Percentiles rank a stretch among this genome's conserved stretches.
These are phyloP conservation scores for Paraconiothyrium sp. DNA, from an alignment of 2,329 filamentous ascomycete genomes.

Conservation along the genomic window DNA sequence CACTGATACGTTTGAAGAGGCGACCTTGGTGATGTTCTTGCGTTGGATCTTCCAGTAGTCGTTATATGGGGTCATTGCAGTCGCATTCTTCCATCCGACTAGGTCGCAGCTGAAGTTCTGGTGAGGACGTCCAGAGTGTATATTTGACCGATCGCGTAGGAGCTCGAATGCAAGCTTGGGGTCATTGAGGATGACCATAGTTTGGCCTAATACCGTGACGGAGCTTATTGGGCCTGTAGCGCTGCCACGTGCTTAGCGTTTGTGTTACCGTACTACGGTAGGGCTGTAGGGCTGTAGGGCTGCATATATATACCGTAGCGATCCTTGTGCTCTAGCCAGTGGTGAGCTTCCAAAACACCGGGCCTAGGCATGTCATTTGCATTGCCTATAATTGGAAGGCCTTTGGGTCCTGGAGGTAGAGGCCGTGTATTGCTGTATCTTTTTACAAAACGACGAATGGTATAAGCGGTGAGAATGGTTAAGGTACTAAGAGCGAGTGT, in stretches of 20 bases:
- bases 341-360: constrained; percentile 51
- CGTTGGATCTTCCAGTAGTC: constrained; percentile 33
- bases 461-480: neutral
- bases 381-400: constrained; percentile 61
- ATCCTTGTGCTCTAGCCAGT: constrained; percentile 56
- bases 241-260: neutral
- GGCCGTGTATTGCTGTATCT: constrained; percentile 38
- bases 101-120: constrained; percentile 32
- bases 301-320: neutral
- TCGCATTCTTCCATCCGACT: constrained; percentile 33
- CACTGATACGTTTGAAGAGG: constrained; percentile 28
- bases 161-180: constrained; percentile 37
- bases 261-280: neutral
- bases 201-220: constrained; percentile 39
- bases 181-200: constrained; percentile 43
- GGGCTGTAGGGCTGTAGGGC: neutral
- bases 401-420: constrained; percentile 63
- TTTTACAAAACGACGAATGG: neutral
- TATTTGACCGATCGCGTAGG: constrained; percentile 31
- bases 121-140: constrained; percentile 34
- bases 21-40: constrained; percentile 36
- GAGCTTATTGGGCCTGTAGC: constrained; percentile 41
- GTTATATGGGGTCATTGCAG: constrained; percentile 27
- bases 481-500: neutral
- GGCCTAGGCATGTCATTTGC: constrained; percentile 57